Base-by-base conservation (phyloP, 345 rosid species). In the Lagerstroemia speciosa region DNA sequence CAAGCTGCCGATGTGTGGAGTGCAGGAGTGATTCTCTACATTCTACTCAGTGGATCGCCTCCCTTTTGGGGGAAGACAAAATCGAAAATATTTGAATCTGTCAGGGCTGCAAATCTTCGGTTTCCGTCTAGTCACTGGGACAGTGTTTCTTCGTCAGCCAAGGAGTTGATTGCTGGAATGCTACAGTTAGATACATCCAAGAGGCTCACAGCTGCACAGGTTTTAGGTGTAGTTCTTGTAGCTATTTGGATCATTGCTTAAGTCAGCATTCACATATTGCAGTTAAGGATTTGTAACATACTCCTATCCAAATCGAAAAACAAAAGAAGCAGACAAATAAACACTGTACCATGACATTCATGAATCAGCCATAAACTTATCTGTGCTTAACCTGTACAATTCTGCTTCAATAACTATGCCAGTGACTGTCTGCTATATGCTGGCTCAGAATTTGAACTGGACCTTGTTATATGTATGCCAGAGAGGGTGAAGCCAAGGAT, bases 11-110 rank as follows among this genome's bases (percentile, higher is more conserved):
- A 87, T 73, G 75, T 87, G 34, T 87, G 89, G 92, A 87, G 92
- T 76, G 87, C 92, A 0, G 89, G 92, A 40, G 89, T 84, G 50
- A 87, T 87, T 70, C 83, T 87, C 22, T 87, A 84, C 69, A 83
- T 84, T 78, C 87, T 87, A 55, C 85, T 87, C 22, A 83, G 87
- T 64, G 87, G 85, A 60, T 76, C 78, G 78, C 89, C 89, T 8
- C 92, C 92, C 8, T 87, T 87, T 62, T 85, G 87, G 87, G 92
- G 96, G 60, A 88, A 83, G 81, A 85, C 96, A 43, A 88, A 83
- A 80, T 87, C 92, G 24, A 78, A 84, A 83, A 88, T 92, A 71
- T 90, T 92, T 73, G 85, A 87, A 70, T 93, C 96, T 72, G 91
- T 92, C 64, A 88, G 89, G 78, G 87, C 89, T 60, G 90, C 92